Evolutionary conservation across 176 grass and related monocot species (phyloP).

Genomic region (Bonia amplexicaulis): DNA sequence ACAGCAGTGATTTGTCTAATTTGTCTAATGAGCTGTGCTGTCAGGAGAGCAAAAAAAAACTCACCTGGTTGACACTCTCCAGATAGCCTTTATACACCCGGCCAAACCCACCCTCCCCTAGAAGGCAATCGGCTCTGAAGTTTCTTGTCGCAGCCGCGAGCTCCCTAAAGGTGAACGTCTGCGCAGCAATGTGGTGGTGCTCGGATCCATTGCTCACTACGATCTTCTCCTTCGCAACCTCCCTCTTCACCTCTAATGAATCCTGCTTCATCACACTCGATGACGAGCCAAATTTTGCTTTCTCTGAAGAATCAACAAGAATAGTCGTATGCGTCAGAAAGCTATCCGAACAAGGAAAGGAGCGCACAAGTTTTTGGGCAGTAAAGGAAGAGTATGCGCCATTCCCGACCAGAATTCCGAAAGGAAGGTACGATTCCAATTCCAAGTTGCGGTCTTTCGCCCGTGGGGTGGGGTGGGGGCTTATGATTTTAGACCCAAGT

Average conservation of each 20-base stretch:
- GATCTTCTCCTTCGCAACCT: constrained; percentile 22
- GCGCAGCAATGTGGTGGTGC: constrained; percentile 51
- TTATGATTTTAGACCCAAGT: no score
- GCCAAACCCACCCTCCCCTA: constrained; percentile 77
- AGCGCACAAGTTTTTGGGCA: background rate
- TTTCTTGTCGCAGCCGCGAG: constrained; percentile 55
- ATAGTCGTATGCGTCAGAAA: background rate
- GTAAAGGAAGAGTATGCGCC: background rate
- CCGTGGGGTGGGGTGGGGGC: background rate
- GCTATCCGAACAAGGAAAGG: background rate
- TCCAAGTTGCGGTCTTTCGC: background rate
- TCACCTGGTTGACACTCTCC: constrained; percentile 60
- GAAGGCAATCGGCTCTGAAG: constrained; percentile 68
- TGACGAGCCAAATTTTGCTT: constrained; percentile 5
- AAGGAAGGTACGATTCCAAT: background rate
- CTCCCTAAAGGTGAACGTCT: constrained; percentile 67
- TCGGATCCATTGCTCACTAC: constrained; percentile 26
- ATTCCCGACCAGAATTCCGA: background rate
- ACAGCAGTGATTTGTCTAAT: background rate
- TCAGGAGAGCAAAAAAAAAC: background rate
- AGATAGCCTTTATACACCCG: constrained; percentile 70
- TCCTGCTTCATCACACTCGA: constrained; percentile 35
- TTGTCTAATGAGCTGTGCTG: background rate
- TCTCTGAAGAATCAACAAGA: constrained; percentile 24
- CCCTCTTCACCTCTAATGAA: constrained; percentile 28